Evolutionary conservation across 176 grass and related monocot genomes (phyloP).

Genomic region (Aegilops speltoides): DNA sequence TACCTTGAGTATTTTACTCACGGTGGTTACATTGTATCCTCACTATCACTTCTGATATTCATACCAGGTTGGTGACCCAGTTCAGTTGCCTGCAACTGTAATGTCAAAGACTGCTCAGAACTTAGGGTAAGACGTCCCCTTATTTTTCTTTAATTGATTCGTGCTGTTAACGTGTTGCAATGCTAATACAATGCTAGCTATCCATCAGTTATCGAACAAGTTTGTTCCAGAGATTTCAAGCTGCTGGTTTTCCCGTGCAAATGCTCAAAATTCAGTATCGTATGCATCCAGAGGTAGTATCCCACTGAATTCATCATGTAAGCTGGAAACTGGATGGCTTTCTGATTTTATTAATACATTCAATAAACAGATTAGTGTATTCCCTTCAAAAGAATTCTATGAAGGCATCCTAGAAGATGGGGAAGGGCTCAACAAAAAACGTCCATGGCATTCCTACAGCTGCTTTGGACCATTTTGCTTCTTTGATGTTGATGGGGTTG

Average conservation of each 20-base stretch:
- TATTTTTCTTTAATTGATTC: conserved; percentile 1
- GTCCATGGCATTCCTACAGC: conserved; percentile 66
- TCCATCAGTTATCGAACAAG: conserved; percentile 76
- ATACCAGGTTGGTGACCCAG: conserved; percentile 82
- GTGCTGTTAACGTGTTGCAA: conserved; percentile 11
- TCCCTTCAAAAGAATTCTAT: conserved; percentile 98
- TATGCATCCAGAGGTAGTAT: conserved; percentile 90
- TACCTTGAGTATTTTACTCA: conserved; percentile 34
- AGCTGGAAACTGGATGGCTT: conserved; percentile 9
- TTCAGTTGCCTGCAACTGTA: conserved; percentile 96
- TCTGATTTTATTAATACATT: conserved; percentile 22
- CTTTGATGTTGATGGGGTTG: conserved; percentile 89
- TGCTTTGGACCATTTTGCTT: conserved; percentile 94
- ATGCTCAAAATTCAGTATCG: conserved; percentile 99
- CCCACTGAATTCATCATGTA: conserved; percentile 17
- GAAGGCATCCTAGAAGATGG: conserved; percentile 73
- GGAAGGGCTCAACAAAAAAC: conserved; percentile 58
- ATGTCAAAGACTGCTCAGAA: conserved; percentile 75
- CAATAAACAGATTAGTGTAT: conserved; percentile 73
- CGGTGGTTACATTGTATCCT: background rate
- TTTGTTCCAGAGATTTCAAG: conserved; percentile 96
- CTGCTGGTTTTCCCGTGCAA: conserved; percentile 90
- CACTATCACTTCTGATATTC: background rate
- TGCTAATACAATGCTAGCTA: conserved; percentile 29
- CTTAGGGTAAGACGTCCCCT: conserved; percentile 63